A percentile compares a stretch with the other conserved stretches of the same genome.
phyloP scores from a whole-genome alignment of 805 yeast species.

The Sugiyamaella boreocaroliniensis region DNA sequence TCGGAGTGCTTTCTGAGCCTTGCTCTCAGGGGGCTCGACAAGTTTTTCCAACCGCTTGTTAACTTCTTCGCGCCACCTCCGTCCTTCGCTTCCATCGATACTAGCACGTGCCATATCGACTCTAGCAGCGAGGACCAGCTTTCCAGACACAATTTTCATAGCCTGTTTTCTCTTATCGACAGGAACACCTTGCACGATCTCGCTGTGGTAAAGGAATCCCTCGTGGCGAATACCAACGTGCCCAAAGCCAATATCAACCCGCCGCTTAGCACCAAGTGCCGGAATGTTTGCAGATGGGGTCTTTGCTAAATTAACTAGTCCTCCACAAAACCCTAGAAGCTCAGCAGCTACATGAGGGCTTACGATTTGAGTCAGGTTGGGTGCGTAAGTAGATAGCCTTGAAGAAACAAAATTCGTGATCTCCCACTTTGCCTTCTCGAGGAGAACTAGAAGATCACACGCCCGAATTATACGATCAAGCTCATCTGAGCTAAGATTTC shows the following conservation, averaged over 20 bases:
- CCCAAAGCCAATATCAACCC: slow-evolving; percentile 36
- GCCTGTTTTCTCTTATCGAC: slow-evolving; percentile 59
- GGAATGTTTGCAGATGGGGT: slow-evolving; percentile 83
- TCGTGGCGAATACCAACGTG: slow-evolving; percentile 47
- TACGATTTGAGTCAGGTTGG: slow-evolving; percentile 66
- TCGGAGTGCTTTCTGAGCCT: slow-evolving; percentile 57
- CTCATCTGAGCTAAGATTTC: slow-evolving; percentile 30
- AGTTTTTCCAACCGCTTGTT: slow-evolving; percentile 59
- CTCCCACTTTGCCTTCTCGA: slow-evolving; percentile 38
- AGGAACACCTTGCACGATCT: slow-evolving; percentile 52
- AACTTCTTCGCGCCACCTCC: slow-evolving; percentile 54
- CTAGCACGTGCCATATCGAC: slow-evolving; percentile 51
- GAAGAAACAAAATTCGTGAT: slow-evolving; percentile 51
- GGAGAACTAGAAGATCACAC: slow-evolving; percentile 41
- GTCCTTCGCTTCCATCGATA: slow-evolving; percentile 50
- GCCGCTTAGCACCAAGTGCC: slow-evolving; percentile 46
- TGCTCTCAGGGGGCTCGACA: slow-evolving; percentile 67
- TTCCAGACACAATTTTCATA: slow-evolving; percentile 71
- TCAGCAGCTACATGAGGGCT: slow-evolving; percentile 72
- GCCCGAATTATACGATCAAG: slow-evolving; percentile 37
- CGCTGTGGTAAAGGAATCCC: slow-evolving; percentile 62
- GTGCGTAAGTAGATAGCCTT: slow-evolving; percentile 58
- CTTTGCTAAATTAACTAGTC: slow-evolving; percentile 53
- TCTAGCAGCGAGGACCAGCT: slow-evolving; percentile 74
- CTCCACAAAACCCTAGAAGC: slow-evolving; percentile 61